Evolutionary conservation across 2,329 filamentous ascomycete genomes (phyloP), one percentile per base, ranked within the genome.

Genomic region (Simplicillium sp.): DNA sequence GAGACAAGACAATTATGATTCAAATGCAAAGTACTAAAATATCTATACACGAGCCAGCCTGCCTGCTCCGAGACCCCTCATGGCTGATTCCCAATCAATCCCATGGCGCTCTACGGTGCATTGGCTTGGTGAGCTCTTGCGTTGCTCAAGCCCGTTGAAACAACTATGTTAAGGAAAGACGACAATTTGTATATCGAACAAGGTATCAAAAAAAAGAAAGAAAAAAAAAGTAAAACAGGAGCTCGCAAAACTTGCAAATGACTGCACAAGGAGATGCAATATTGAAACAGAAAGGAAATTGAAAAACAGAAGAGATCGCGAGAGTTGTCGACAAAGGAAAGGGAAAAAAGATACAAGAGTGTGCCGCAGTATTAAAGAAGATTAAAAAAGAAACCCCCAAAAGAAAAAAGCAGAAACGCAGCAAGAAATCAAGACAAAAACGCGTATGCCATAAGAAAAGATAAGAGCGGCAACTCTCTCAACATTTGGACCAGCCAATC

Each of bases 181-280:
- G 43, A 44, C 52, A 60, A 54, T 62, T 59, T 71, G 20, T 25
- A 70, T 71, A 71, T 75, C 65, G 70, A 74, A 75, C 71, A 75
- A 75, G 71, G 72, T 75, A 75, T 75, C 68, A 69, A 67, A 63
- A 56, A 61, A 52, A 54, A 51, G 48, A 49, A 43, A 40, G 46
- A 31, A 34, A 47, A 69, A 69, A 60, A 35, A 25, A 38, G 25
- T 42, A 43, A 18, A 43, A 38, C 38, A 40, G 61, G 61, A 56
- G 55, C 52, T 48, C 42, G 44, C 48, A 37, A 34, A 47, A 15
- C 44, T 47, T 41, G 50, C 45, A 48, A 41, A 47, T 46, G 50
- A 52, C 46, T 44, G 42, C 44, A 50, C 45, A 46, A 45, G 44
- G 47, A 50, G 44, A 54, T 41, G 28, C 14, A 43, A 42, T 34